Conservation (phyloP, 768 basidiomycete species). For the Pleurotus citrinopileatus region DNA sequence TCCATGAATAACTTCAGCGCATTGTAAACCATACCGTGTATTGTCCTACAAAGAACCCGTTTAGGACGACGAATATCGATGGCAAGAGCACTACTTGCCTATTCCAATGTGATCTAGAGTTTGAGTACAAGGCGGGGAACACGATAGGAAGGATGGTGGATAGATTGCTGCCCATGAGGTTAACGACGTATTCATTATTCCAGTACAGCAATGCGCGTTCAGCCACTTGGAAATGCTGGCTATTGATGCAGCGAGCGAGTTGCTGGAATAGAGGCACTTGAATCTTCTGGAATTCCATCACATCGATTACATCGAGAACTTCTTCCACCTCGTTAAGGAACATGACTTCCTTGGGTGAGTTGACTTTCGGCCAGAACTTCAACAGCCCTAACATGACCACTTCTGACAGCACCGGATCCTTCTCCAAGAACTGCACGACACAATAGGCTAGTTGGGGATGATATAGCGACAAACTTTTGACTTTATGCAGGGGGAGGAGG, state of each 20-base stretch:
- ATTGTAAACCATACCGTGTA: constrained; percentile 99
- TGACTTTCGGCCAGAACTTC: constrained; percentile 98
- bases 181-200: constrained; percentile 99
- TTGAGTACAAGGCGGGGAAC: constrained; percentile 93
- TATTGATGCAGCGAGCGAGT: constrained; percentile 95
- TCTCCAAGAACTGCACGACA: constrained; percentile 98
- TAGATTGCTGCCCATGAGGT: constrained; percentile 97
- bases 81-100: constrained; percentile 53
- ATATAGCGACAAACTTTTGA: constrained; percentile 94
- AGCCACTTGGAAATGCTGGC: constrained; percentile 99
- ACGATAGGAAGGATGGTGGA: constrained; percentile 88
- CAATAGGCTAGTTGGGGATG: constrained; percentile 99
- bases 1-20: constrained; percentile 99
- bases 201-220: constrained; percentile 96
- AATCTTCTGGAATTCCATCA: constrained; percentile 94
- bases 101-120: constrained; percentile 98
- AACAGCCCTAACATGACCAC: constrained; percentile 96
- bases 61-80: constrained; percentile 10
- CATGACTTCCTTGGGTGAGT: constrained; percentile 99
- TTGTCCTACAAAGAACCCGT: constrained; percentile 59
- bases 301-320: constrained; percentile 96
- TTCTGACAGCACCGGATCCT: constrained; percentile 88
- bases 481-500: constrained; percentile 95
- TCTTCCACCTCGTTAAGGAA: constrained; percentile 99
- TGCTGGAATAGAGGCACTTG: constrained; percentile 91